Evolutionary conservation across 345 rosid species (phyloP), one percentile per base, ranked within the genome.

Genomic region (Alliaria petiolata): DNA sequence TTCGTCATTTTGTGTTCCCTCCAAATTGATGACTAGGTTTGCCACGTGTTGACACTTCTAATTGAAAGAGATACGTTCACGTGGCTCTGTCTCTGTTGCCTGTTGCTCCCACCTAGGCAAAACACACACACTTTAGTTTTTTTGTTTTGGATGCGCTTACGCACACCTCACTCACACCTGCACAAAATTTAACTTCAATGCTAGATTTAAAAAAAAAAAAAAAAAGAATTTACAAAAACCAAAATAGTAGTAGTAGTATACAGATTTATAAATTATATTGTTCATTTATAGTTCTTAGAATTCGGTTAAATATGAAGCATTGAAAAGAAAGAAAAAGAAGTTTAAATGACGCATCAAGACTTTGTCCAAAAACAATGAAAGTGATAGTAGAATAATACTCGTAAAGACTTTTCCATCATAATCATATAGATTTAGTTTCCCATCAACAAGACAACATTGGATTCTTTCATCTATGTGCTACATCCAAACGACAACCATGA

Each of bases 31-130:
- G 76, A 70, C 62, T 63, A 56, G 76, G 80, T 63, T 70, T 65
- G 80, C 67, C 76, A 76, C 80, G 80, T 70, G 80, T 76, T 56
- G 75, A 42, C 12, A 33, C 67, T 76, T 69, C 49, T 55, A 40
- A 8, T 20, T 76, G 44, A 57, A 63, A 62, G 71, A 63, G 67
- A 63, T 69, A 69, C 75, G 80, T 70, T 69, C 80, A 76, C 80
- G 80, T 76, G 80, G 80, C 71, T 47, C 7, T 56, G 71, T 55
- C 71, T 56, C 49, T 64, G 60, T 76, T 64, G 71, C 75, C 74
- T 53, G 79, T 67, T 74, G 7, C 67, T 67, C 42, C 68, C 64
- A 75, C 68, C 79, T n/a, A n/a, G n/a, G n/a, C n/a, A 76, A 54
- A 44, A 61, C 43, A 44, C 67, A 51, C 50, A 43, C 74, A 60